Evolutionary conservation across 164 flowering plant genomes (phyloP), one percentile per base, ranked within the genome.

Genomic region (Umbellularia californica): DNA sequence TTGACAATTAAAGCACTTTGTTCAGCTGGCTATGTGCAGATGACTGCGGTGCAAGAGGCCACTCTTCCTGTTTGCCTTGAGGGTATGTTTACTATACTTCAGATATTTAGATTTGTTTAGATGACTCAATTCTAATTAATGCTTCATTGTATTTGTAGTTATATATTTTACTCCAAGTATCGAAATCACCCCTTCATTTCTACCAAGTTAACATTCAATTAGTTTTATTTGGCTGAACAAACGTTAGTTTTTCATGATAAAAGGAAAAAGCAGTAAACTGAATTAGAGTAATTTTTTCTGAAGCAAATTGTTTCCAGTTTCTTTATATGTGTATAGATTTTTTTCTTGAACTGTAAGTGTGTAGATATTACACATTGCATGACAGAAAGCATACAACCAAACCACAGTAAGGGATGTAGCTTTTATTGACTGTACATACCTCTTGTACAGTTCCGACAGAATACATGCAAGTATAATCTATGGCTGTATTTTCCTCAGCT

Each of bases 11-110:
- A 89, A 79, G 97, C 98, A 28, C 92, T 95, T 50, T 79, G 92
- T 35, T 84, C 78, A 60, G 93, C 99, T 74, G 97, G 97, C 47
- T 94, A 88, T 84, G 75, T 86, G 75, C 90, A 86, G 74, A 88
- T 94, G 98, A 96, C 98, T 41, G 84, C 74, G 77, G 97, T 96
- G 41, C 99, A 94, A 77, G 98, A 90, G 79, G 93, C 97, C 50
- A 85, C 95, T 58, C 83, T 93, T 70, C 74, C 91, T 79, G 83
- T 73, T 78, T 85, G 83, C 78, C 88, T 92, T 75, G 93, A 88
- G 51, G 97, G 97, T 93, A 84, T 70, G 82, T 51, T 78, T 22
- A 28, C 35, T 72, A 20, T 55, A 58, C 62, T 22, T 64, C 15
- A 4, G 28, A 64, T 64, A 24, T 24, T 64, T 64, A 25, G 67